Base-by-base conservation (phyloP, 2,329 filamentous ascomycete species). In the Clarireedia homoeocarpa region DNA sequence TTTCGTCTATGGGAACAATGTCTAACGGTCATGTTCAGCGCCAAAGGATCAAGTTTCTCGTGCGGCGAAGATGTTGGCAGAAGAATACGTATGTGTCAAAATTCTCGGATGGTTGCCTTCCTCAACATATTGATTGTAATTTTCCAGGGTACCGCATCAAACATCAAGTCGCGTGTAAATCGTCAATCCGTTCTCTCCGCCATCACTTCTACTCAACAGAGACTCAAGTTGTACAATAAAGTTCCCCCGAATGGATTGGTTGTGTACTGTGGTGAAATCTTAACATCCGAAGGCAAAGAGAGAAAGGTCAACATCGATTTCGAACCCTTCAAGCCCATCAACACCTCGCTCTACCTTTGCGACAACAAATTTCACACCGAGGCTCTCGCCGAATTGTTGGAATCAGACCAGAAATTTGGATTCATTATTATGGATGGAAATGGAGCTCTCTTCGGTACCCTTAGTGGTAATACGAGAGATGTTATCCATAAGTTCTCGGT, bases 371-470 rank as follows among this genome's bases (percentile, higher is more conserved):
- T 99, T 75, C 94, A 99, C 72, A 99, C 94, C 57, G 94, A 99
- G 75, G 92, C 94, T 17, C 78, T 99, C 64, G 94, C 91, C 63
- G 94, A 99, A 77, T 83, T 99, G 69, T 86, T 99, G 64, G 94
- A 99, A 76, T 96, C 92, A 17, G 94, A 99, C 72, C 94, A 97
- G 76, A 96, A 95, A 75, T 99, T 99, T 67, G 94, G 94, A 55
- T 99, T 99, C 77, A 99, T 99, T 73, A 86, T 99, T 77, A 99
- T 99, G 94, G 94, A 99, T 71, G 94, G 94, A 77, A 99, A 99
- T 75, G 95, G 94, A 67, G 89, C 94, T 45, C 84, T 99, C 30
- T 99, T 99, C 66, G 94, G 94, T 67, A 99, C 94, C 0, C 80
- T 99, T 44, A 96, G 91, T 69, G 95, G 94, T 66, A 99, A 99